Base-by-base conservation (phyloP, 2,329 filamentous ascomycete species). In the Fusarium concolor region DNA sequence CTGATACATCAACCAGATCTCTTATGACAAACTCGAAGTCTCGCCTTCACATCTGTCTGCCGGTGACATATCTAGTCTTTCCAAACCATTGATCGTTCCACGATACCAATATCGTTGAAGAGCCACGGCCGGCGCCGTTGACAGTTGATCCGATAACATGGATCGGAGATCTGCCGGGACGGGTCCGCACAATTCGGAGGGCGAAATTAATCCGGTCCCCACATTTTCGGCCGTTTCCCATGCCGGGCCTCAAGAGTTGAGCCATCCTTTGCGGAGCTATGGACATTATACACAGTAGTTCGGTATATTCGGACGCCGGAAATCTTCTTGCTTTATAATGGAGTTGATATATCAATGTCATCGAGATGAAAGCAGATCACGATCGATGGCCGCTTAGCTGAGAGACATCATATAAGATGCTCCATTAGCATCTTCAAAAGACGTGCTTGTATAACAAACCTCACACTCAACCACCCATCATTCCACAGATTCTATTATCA, bases 201-300 rank as follows among this genome's bases (percentile, higher is more conserved):
- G 35, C 43, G 51, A 63, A 57, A 37, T 57, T 63, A 38, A 63
- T 57, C 60, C 59, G 58, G 54, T 56, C 24, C 1, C 60, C 60
- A 64, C 43, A 14, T 5, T 31, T 50, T 63, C 58, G 60, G 60
- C 59, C 39, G 43, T 29, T n/a, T 24, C 15, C 22, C 5, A 6
- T 26, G 28, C 38, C 49, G 49, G 38, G 28, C 17, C 24, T 37
- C 11, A 12, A 18, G 24, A 15, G 24, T 7, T 24, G 15, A 28
- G n/a, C 31, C 49, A 42, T 43, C 12, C 14, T 37, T 43, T 47
- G 10, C 15, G 35, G 15, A 24, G 15, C 20, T 24, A 11, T 14
- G 18, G 14, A 20, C 26, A 39, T 33, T 7, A 50, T 31, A 6
- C 22, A 24, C 22, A 24, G 22, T 24, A 28, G n/a, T 37, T 63